Evolutionary conservation across 768 basidiomycete genomes (phyloP).

Genomic region (Coprinopsis sp.): DNA sequence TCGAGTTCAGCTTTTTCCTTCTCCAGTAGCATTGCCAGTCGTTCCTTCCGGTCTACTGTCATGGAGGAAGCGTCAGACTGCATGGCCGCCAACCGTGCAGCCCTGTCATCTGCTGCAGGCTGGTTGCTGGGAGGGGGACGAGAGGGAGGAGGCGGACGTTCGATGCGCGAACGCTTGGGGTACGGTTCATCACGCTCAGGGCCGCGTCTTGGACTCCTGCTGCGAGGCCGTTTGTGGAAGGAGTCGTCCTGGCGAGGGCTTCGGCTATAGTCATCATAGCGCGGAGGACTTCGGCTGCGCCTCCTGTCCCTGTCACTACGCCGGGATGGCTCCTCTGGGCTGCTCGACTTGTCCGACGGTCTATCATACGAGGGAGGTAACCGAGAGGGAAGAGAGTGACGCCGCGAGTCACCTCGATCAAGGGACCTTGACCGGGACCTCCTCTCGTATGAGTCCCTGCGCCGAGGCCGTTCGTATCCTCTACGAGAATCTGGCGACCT

Average conservation of each 20-base stretch:
- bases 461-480: neutral
- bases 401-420: slow-evolving; percentile 23
- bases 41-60: slow-evolving; percentile 64
- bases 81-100: slow-evolving; percentile 91
- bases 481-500: slow-evolving; percentile 1
- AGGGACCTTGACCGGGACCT: slow-evolving; percentile 44
- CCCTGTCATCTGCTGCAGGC: slow-evolving; percentile 49
- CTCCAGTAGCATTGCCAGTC: slow-evolving; percentile 62
- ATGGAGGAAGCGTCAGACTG: slow-evolving; percentile 62
- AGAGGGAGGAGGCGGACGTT: slow-evolving; percentile 15
- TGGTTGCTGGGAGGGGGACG: slow-evolving; percentile 16
- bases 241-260: slow-evolving; percentile 19
- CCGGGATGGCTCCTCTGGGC: slow-evolving; percentile 16
- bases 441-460: neutral
- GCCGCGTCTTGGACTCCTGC: too few relatives aligned
- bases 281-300: slow-evolving; percentile 33
- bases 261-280: too few relatives aligned
- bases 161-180: too few relatives aligned
- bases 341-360: slow-evolving; percentile 18
- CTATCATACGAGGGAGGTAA: slow-evolving; percentile 52
- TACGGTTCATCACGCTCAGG: too few relatives aligned
- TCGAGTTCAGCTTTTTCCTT: slow-evolving; percentile 77
- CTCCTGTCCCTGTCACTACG: slow-evolving; percentile 34
- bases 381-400: slow-evolving; percentile 33
- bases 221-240: slow-evolving; percentile 48